Evolutionary conservation across 1,284 basidiomycete species (phyloP).

Genomic region (Malassezia globosa): DNA sequence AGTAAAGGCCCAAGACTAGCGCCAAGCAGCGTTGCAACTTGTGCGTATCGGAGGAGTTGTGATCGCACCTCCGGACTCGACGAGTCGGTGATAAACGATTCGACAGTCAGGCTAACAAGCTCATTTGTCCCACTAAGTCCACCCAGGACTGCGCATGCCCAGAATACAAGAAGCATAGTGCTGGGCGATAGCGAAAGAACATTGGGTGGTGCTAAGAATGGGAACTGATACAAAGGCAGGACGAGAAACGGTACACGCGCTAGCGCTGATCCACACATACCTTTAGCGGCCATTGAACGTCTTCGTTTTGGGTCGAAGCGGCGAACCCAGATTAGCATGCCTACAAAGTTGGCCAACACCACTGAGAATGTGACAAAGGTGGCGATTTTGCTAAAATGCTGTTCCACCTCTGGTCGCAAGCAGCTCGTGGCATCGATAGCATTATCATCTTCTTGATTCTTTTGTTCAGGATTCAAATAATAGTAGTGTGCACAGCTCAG

Average conservation of each 20-base stretch:
- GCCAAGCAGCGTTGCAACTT: constrained; percentile 15
- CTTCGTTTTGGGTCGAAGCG: constrained; percentile 1
- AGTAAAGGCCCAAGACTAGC: constrained; percentile 10
- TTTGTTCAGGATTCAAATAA: not conserved
- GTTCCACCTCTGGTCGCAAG: constrained; percentile 12
- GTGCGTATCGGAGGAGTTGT: constrained; percentile 3
- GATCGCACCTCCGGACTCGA: constrained; percentile 11
- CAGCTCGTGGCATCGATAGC: not conserved
- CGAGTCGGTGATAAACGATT: constrained; percentile 9
- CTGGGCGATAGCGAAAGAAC: constrained; percentile 1
- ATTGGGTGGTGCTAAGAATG: not conserved
- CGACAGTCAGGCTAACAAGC: constrained; percentile 10
- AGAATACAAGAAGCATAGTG: constrained; percentile 12
- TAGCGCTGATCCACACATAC: constrained; percentile 5
- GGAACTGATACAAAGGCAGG: constrained; percentile 15
- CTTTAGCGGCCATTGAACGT: constrained; percentile 1
- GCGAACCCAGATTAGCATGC: constrained; percentile 15
- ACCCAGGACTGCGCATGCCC: constrained; percentile 11
- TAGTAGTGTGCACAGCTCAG: constrained; percentile 17
- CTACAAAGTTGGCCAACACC: constrained; percentile 14
- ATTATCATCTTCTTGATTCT: not conserved
- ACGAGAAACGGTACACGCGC: constrained; percentile 15
- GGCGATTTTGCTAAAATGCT: constrained; percentile 7
- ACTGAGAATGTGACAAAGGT: constrained; percentile 9
- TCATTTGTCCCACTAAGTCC: constrained; percentile 12